A percentile compares a stretch with the other conserved stretches of the same genome.
phyloP scores from a whole-genome alignment of 169 alveolate species.

The Cryptosporidium meleagridis region DNA sequence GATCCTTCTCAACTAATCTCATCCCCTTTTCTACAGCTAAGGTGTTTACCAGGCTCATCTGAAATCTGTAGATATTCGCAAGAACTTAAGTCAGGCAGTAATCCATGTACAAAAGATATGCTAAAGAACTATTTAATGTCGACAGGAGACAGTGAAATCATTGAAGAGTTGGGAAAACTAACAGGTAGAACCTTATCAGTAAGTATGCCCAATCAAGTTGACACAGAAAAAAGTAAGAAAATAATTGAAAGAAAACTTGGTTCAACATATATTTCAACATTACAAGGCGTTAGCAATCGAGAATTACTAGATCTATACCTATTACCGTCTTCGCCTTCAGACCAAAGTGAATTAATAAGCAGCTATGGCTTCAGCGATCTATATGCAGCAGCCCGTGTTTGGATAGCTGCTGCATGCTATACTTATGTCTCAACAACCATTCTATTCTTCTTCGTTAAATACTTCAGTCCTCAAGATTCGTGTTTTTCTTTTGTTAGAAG shows the following conservation, averaged over 20 bases:
- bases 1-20: conserved; percentile 35
- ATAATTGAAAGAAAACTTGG: not conserved
- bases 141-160: conserved; percentile 16
- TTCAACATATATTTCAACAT: conserved; percentile 56
- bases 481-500: conserved; percentile 69
- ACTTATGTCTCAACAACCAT: conserved; percentile 53
- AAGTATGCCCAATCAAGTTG: not conserved
- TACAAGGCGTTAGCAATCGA: conserved; percentile 43
- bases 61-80: conserved; percentile 46
- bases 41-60: conserved; percentile 42
- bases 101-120: conserved; percentile 41
- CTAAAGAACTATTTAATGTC: conserved; percentile 21
- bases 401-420: conserved; percentile 58
- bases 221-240: not conserved
- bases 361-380: conserved; percentile 67
- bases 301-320: conserved; percentile 51
- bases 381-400: conserved; percentile 49
- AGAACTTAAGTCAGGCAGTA: conserved; percentile 26
- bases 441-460: conserved; percentile 44
- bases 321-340: conserved; percentile 40
- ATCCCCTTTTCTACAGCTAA: conserved; percentile 52
- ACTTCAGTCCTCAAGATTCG: conserved; percentile 64
- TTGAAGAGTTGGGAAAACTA: not conserved
- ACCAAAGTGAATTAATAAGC: conserved; percentile 58
- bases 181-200: not conserved